A percentile compares a stretch with the other conserved stretches of the same genome.
Conservation (phyloP, 495 filamentous ascomycete species). For the Penicillium simplicissimum region DNA sequence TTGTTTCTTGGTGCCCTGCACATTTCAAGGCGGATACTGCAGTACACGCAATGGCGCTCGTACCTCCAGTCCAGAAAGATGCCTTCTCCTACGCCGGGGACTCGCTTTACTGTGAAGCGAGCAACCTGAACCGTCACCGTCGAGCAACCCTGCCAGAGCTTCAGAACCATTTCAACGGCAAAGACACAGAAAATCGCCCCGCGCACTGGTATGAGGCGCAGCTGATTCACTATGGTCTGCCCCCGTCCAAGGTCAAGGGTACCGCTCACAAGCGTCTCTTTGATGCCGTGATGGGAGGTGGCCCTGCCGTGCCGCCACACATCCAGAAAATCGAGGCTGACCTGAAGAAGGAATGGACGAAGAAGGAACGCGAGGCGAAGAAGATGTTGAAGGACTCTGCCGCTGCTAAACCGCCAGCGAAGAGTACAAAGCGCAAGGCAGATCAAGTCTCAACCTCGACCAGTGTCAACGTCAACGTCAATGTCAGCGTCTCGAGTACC, state of each 20-base stretch:
- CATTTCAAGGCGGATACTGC: too few species aligned
- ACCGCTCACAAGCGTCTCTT: neutral
- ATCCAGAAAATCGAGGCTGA: neutral
- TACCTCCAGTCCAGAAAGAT: neutral
- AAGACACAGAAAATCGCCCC: neutral
- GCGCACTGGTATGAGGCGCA: neutral
- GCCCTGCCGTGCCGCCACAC: neutral
- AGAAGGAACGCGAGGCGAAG: neutral
- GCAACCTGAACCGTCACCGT: neutral
- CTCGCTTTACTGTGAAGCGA: neutral
- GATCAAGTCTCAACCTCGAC: neutral
- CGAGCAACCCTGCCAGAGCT: neutral
- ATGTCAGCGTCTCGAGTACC: neutral
- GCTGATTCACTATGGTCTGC: neutral
- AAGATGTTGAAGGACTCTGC: slow-evolving; percentile 1
- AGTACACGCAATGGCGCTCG: neutral
- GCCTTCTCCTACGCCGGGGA: neutral
- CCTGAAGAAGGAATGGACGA: neutral
- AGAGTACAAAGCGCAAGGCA: slow-evolving; percentile 3
- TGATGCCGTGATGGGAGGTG: neutral
- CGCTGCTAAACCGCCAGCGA: neutral
- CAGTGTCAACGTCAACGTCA: slow-evolving; percentile 1
- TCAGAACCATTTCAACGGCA: neutral
- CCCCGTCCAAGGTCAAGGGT: neutral
- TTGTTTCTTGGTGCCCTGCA: neutral